phyloP scores from a whole-genome alignment of 2,329 filamentous ascomycete species.

The Cercospora nicotianae region DNA sequence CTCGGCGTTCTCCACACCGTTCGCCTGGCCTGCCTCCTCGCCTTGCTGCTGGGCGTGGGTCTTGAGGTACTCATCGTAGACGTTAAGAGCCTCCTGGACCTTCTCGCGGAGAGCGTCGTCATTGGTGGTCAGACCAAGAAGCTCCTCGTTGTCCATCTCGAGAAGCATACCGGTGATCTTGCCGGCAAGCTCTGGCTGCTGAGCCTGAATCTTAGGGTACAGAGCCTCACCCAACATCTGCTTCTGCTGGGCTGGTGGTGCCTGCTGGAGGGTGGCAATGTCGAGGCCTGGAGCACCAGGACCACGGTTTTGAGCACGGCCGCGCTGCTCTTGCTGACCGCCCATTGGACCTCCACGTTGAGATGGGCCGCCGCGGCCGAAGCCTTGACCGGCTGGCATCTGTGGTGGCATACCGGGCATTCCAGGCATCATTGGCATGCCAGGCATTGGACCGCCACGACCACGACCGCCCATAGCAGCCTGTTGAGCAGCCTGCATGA shows the following conservation, averaged over 20 bases:
- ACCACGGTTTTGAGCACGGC: constrained; percentile 41
- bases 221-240: constrained; percentile 97
- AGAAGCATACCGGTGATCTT: constrained; percentile 99
- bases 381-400: constrained; percentile 55
- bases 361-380: constrained; percentile 42
- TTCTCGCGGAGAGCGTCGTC: constrained; percentile 86
- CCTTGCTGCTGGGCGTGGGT: constrained; percentile 57
- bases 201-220: constrained; percentile 95
- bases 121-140: constrained; percentile 92
- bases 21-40: constrained; percentile 30
- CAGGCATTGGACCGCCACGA: constrained; percentile 65
- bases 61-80: constrained; percentile 99
- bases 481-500: constrained; percentile 74
- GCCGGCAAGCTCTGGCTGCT: constrained; percentile 93
- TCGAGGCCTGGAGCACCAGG: constrained; percentile 46
- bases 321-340: constrained; percentile 43
- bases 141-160: constrained; percentile 96
- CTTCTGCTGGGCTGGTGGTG: constrained; percentile 80
- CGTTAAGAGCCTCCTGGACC: constrained; percentile 94
- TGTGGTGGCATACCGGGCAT: constrained; percentile 57
- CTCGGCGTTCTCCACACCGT: constrained; percentile 39
- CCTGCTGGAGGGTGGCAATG: constrained; percentile 52
- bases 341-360: constrained; percentile 38
- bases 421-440: constrained; percentile 66
- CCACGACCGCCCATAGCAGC: constrained; percentile 64